Percentiles rank a stretch among this genome's conserved stretches.
phyloP scores from a whole-genome alignment of 129 eudicot species.

The Gnaphalium uliginosum region DNA sequence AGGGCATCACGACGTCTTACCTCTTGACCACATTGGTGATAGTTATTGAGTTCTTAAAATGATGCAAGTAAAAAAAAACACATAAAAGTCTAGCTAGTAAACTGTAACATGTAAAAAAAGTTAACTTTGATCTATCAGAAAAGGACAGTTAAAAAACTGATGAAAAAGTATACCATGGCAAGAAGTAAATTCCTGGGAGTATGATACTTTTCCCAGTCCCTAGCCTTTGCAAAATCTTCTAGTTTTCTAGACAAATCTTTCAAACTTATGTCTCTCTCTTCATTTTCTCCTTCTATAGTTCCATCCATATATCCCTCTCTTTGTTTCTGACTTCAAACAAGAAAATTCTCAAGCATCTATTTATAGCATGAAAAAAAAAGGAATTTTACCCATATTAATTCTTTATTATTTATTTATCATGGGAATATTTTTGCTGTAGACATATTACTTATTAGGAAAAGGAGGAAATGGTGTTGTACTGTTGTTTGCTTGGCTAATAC shows the following conservation, averaged over 20 bases:
- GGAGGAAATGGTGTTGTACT: not conserved
- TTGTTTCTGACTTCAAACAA: constrained; percentile 11
- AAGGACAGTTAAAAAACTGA: not conserved
- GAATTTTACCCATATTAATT: not conserved
- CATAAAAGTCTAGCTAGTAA: no score
- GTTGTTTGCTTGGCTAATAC: constrained; percentile 13
- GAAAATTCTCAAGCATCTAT: not conserved
- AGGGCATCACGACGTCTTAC: no score
- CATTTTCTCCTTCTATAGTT: constrained; percentile 23
- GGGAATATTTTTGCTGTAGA: constrained; percentile 8
- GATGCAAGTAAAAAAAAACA: no score
- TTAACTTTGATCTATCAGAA: not conserved
- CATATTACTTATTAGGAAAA: not conserved
- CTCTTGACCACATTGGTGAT: no score
- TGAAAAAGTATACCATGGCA: constrained; percentile 52
- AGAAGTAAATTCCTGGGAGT: constrained; percentile 65
- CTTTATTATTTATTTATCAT: not conserved
- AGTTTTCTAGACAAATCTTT: constrained; percentile 53
- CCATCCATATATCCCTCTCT: constrained; percentile 17
- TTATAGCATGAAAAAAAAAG: constrained; percentile 21
- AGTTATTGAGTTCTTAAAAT: no score
- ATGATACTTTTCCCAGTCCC: constrained; percentile 70
- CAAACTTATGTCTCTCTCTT: constrained; percentile 42
- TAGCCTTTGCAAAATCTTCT: constrained; percentile 62
- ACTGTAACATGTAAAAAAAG: no score